These are phyloP conservation scores for Starmerella geochares DNA, from an alignment of 805 yeast species.

Conservation along the genomic window DNA sequence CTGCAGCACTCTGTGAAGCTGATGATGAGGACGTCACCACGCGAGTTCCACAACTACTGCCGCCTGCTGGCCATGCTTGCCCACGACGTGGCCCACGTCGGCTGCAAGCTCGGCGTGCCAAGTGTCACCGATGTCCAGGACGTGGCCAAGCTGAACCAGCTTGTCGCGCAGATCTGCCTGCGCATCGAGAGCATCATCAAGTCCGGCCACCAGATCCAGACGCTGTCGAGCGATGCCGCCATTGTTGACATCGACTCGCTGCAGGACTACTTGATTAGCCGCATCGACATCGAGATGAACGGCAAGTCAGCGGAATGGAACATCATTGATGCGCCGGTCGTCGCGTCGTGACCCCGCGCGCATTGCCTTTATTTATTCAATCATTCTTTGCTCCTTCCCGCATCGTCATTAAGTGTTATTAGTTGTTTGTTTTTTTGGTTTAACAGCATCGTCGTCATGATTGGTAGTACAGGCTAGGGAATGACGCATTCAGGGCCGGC, in stretches of 20 bases:
- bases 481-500: constrained; percentile 18
- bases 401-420: no score
- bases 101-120: constrained; percentile 26
- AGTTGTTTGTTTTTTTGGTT: neutral
- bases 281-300: constrained; percentile 28
- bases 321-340: constrained; percentile 27
- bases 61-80: constrained; percentile 31
- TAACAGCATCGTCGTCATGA: no score
- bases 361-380: neutral
- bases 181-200: constrained; percentile 23
- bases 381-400: no score
- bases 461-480: constrained; percentile 16
- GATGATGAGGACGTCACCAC: constrained; percentile 27
- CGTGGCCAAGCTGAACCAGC: constrained; percentile 25
- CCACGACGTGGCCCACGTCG: constrained; percentile 27
- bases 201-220: constrained; percentile 22
- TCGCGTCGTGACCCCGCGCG: neutral
- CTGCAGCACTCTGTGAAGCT: constrained; percentile 25
- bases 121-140: constrained; percentile 18
- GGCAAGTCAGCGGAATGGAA: constrained; percentile 33
- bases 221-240: constrained; percentile 19
- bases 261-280: constrained; percentile 25
- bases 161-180: constrained; percentile 29
- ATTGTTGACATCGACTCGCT: constrained; percentile 23
- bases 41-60: constrained; percentile 28